Conservation (phyloP, 139 green algal species). For the Gonium pectorale region DNA sequence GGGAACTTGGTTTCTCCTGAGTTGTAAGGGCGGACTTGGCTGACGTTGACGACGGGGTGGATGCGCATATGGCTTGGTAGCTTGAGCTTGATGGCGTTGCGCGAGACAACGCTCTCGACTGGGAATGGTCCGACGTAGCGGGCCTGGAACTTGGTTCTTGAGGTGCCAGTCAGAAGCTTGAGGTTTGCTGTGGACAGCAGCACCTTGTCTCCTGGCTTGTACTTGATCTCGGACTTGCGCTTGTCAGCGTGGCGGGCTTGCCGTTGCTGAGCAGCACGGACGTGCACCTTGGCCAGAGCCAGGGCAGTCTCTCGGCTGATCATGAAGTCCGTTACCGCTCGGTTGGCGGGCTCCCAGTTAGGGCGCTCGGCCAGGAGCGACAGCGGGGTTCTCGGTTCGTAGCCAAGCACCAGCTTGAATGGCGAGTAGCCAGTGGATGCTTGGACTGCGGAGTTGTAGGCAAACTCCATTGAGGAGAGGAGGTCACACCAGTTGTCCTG, state of each 20-base stretch:
- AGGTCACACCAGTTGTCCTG: slow-evolving; percentile 64
- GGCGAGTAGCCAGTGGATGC: slow-evolving; percentile 45
- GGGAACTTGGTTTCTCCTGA: background rate
- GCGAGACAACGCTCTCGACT: background rate
- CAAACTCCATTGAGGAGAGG: slow-evolving; percentile 59
- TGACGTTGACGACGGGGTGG: background rate
- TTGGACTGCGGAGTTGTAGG: slow-evolving; percentile 56
- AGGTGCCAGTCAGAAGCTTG: background rate
- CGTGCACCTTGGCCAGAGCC: background rate
- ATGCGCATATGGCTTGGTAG: background rate
- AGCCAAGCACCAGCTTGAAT: slow-evolving; percentile 60
- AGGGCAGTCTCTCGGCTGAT: background rate
- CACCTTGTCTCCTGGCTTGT: background rate
- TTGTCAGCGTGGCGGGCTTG: background rate
- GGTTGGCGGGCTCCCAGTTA: background rate
- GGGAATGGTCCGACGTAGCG: background rate
- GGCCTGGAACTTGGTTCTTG: background rate
- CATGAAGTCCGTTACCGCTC: background rate
- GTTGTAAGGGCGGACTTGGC: background rate
- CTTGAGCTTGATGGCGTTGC: background rate
- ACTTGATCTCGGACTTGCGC: background rate
- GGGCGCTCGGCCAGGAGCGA: background rate
- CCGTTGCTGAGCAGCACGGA: background rate
- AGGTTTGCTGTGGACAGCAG: background rate
- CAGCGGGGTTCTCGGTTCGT: slow-evolving; percentile 22